These are phyloP conservation scores for Alternaria consortialis DNA, from an alignment of 2,329 filamentous ascomycete genomes.

Conservation along the genomic window DNA sequence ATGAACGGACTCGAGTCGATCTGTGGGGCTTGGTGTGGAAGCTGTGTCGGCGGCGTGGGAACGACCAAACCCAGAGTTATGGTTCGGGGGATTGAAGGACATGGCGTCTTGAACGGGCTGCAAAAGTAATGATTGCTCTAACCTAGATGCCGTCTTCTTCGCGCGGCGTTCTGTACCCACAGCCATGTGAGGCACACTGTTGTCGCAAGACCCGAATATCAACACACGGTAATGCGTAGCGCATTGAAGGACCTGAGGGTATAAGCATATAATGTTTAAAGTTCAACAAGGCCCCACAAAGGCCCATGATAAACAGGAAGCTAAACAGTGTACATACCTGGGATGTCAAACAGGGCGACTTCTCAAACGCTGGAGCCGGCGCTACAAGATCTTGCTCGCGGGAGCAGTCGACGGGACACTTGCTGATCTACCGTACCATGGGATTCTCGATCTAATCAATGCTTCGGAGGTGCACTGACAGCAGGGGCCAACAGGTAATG, in stretches of 20 bases:
- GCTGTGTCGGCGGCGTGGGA: conserved; percentile 33
- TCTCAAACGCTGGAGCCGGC: conserved; percentile 50
- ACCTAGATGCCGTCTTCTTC: conserved; percentile 45
- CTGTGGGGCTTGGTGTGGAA: conserved; percentile 33
- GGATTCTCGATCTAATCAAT: conserved; percentile 40
- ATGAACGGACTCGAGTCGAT: conserved; percentile 29
- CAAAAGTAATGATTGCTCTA: conserved; percentile 46
- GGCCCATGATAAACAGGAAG: conserved; percentile 23
- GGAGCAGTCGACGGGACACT: conserved; percentile 44
- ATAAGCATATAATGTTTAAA: conserved; percentile 43
- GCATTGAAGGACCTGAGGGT: conserved; percentile 43
- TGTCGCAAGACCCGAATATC: conserved; percentile 40
- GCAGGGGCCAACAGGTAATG: conserved; percentile 37
- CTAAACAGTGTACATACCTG: conserved; percentile 42
- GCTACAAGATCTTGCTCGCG: conserved; percentile 43
- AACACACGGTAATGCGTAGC: conserved; percentile 31
- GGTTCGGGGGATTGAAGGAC: conserved; percentile 45
- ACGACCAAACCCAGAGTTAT: conserved; percentile 38
- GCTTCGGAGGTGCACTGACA: conserved; percentile 38
- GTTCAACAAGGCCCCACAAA: conserved; percentile 33
- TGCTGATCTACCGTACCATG: conserved; percentile 47
- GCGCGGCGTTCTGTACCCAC: conserved; percentile 48
- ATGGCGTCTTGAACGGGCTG: conserved; percentile 45
- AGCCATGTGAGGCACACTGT: conserved; percentile 50
- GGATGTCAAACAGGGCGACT: conserved; percentile 36